A percentile compares a stretch with the other conserved stretches of the same genome.
These are phyloP conservation scores for Geopyxis carbonaria DNA, from an alignment of 495 filamentous ascomycete species.

Conservation along the genomic window DNA sequence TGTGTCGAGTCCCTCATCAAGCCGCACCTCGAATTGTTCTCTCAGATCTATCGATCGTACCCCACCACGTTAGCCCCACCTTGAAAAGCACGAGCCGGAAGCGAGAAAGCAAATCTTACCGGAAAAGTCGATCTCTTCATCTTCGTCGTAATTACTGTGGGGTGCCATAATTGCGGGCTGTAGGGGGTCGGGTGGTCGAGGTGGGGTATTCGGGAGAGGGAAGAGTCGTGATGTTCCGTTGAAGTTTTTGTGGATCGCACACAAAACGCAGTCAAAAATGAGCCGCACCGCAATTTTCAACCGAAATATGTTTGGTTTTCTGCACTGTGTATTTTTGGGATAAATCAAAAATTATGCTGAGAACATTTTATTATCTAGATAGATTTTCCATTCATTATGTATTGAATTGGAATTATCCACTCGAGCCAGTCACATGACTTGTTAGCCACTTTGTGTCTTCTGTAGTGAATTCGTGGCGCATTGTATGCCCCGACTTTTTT, in stretches of 20 bases:
- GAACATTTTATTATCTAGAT: too few species aligned
- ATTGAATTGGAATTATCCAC: too few species aligned
- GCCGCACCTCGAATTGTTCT: slow-evolving; percentile 83
- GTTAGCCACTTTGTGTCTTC: too few species aligned
- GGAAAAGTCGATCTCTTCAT: slow-evolving; percentile 84
- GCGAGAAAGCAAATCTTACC: slow-evolving; percentile 29
- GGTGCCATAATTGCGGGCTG: slow-evolving; percentile 13
- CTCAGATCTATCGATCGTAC: slow-evolving; percentile 46
- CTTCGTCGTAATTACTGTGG: slow-evolving; percentile 55
- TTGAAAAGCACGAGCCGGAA: background rate
- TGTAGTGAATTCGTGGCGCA: too few species aligned
- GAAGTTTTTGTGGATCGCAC: slow-evolving; percentile 6
- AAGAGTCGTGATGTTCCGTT: background rate
- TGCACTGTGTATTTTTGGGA: too few species aligned
- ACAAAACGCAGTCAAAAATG: too few species aligned
- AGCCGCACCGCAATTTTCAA: too few species aligned
- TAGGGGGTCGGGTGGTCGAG: background rate
- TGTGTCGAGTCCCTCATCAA: slow-evolving; percentile 87
- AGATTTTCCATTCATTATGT: too few species aligned
- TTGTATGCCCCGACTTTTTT: too few species aligned
- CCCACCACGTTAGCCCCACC: slow-evolving; percentile 1
- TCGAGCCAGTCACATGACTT: too few species aligned
- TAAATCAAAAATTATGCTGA: too few species aligned
- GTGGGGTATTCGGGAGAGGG: background rate
- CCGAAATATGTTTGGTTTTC: too few species aligned